These are phyloP conservation scores for Xerocomellus dryophilus DNA, from an alignment of 768 basidiomycete species.

Conservation along the genomic window DNA sequence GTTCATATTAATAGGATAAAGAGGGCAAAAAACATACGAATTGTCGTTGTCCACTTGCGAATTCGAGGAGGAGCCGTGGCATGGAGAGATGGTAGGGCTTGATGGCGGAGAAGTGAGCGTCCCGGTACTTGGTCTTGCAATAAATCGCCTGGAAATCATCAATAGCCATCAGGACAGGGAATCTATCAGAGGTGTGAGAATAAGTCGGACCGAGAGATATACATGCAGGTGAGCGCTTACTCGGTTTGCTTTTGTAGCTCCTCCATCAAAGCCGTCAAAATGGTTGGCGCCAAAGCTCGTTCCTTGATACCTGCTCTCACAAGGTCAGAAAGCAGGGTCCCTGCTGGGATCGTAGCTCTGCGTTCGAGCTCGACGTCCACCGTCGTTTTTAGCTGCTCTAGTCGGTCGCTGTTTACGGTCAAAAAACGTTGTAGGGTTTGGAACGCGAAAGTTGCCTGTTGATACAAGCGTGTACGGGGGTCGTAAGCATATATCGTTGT, in stretches of 20 bases:
- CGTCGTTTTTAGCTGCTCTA: slow-evolving; percentile 42
- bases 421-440: slow-evolving; percentile 62
- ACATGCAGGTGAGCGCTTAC: slow-evolving; percentile 37
- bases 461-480: slow-evolving; percentile 69
- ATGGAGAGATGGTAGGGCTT: slow-evolving; percentile 76
- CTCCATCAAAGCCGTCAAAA: slow-evolving; percentile 56
- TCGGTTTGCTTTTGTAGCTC: slow-evolving; percentile 61
- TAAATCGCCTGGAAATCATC: slow-evolving; percentile 89
- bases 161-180: slow-evolving; percentile 78
- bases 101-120: slow-evolving; percentile 66
- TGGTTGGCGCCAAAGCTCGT: slow-evolving; percentile 47
- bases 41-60: slow-evolving; percentile 60
- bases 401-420: slow-evolving; percentile 49
- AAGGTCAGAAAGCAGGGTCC: slow-evolving; percentile 52
- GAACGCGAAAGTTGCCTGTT: slow-evolving; percentile 63
- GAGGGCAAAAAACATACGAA: slow-evolving; percentile 53
- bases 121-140: slow-evolving; percentile 61
- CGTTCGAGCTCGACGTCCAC: slow-evolving; percentile 47
- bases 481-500: slow-evolving; percentile 73
- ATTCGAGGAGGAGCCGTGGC: slow-evolving; percentile 76
- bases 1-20: background rate
- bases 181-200: slow-evolving; percentile 37
- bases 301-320: slow-evolving; percentile 58
- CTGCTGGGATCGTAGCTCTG: slow-evolving; percentile 42
- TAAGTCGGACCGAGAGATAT: background rate